A percentile compares a stretch with the other conserved stretches of the same genome.
Conservation (phyloP, 2,329 filamentous ascomycete species). For the Xylaria sp. region DNA sequence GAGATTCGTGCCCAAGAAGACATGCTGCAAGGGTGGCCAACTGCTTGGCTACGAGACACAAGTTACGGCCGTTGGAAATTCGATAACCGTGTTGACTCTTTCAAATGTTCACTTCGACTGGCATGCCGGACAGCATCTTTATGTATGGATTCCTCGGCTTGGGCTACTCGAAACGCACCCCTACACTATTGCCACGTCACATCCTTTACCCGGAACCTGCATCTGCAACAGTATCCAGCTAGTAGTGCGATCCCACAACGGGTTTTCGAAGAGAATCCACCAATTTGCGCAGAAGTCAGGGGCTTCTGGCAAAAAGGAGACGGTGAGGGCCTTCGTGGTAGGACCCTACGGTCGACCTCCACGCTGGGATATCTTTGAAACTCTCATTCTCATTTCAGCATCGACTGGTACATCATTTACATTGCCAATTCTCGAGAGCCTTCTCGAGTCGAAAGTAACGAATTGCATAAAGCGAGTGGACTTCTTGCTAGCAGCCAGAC, state of each 20-base stretch:
- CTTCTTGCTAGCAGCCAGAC: slow-evolving; percentile 63
- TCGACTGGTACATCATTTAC: slow-evolving; percentile 73
- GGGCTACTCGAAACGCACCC: slow-evolving; percentile 68
- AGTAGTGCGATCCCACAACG: slow-evolving; percentile 65
- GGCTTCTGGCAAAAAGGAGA: slow-evolving; percentile 46
- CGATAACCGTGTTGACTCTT: slow-evolving; percentile 68
- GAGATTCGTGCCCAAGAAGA: slow-evolving; percentile 54
- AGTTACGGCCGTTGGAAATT: slow-evolving; percentile 60
- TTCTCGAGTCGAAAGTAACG: slow-evolving; percentile 55
- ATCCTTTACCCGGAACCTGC: slow-evolving; percentile 61
- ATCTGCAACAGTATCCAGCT: slow-evolving; percentile 70
- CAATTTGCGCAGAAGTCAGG: slow-evolving; percentile 55
- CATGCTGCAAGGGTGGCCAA: slow-evolving; percentile 60
- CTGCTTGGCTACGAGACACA: slow-evolving; percentile 65
- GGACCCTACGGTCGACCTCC: slow-evolving; percentile 68
- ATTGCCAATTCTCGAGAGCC: slow-evolving; percentile 67
- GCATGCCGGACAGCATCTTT: slow-evolving; percentile 70
- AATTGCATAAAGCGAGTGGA: slow-evolving; percentile 65
- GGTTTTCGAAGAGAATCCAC: slow-evolving; percentile 67
- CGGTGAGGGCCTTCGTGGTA: slow-evolving; percentile 61
- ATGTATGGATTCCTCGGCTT: slow-evolving; percentile 68
- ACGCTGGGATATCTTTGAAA: slow-evolving; percentile 68
- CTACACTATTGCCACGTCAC: slow-evolving; percentile 70
- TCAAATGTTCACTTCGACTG: slow-evolving; percentile 69
- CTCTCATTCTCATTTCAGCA: slow-evolving; percentile 68